Base-by-base conservation (phyloP, 176 grass and related monocot species). In the Luzula sylvatica region DNA sequence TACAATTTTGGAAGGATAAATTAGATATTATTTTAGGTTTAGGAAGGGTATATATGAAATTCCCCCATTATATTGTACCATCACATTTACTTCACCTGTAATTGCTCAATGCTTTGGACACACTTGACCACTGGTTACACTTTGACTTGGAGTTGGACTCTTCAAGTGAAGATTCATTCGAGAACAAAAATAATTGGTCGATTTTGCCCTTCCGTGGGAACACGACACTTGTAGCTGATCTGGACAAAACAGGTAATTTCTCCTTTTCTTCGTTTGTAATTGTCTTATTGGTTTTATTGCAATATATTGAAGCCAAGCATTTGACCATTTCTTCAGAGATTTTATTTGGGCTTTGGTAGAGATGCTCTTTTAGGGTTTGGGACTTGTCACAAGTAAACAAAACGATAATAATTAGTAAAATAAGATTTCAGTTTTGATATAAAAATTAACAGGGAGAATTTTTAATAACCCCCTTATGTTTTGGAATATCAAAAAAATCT, bases 251-350 rank as follows among this genome's bases (percentile, higher is more conserved):
- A 2, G 92, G 73, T 0, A 81, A 82, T 5, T 79, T 77, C 7
- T 51, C 69, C 68, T 73, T 85, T 61, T 75, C 73, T 5, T 67
- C 23, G 53, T 90, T 78, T 65, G 58, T 65, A 23, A 30, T 55
- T 61, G 68, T 52, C 17, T 82, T 77, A 0, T 53, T 68, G 38
- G 77, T 66, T 24, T 73, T 43, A 66, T 75, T 80, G 67, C 66
- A 77, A 60, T 90, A 98, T 65, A 90, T 71, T 12, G 78, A 78
- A 23, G 92, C 72, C 92, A 98, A 86, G 65, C 92, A 98, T 67
- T 75, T 79, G 38, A 98, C 71, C 92, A 98, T 86, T 74, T 98
- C 92, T 81, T 98, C 92, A 21, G 92, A 98, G 70, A 98, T 98
- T 71, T 88, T 98, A 58, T 82, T 90, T 40, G 92, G 92, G 41